Percentiles rank a stretch among this genome's conserved stretches.
Evolutionary conservation across 495 filamentous ascomycete genomes (phyloP).

Genomic region (Aspergillus baeticus): DNA sequence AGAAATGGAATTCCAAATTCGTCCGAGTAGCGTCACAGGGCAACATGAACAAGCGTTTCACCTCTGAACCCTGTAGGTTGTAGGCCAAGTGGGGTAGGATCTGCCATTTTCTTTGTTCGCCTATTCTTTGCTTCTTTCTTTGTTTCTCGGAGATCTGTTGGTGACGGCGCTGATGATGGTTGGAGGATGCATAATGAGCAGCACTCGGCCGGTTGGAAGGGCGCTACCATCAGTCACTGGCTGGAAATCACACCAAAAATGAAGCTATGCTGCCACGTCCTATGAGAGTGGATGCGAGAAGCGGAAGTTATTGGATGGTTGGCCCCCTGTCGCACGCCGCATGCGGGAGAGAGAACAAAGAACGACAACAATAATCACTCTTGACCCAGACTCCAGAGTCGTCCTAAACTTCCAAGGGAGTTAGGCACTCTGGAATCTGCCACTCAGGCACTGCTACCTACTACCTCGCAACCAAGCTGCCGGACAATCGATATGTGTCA

Average conservation of each 20-base stretch:
- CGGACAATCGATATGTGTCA: conserved; percentile 16
- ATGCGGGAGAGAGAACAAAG: conserved; percentile 39
- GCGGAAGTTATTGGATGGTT: conserved; percentile 15
- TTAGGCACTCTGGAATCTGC: not conserved
- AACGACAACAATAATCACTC: conserved; percentile 9
- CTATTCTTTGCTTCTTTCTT: conserved; percentile 19
- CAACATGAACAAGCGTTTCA: too few species aligned
- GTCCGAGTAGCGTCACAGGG: not conserved
- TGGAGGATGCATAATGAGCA: conserved; percentile 9
- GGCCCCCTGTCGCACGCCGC: conserved; percentile 34
- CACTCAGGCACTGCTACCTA: conserved; percentile 8
- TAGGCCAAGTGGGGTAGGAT: not conserved
- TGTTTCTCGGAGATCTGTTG: conserved; percentile 12
- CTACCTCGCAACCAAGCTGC: not conserved
- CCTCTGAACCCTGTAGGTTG: too few species aligned
- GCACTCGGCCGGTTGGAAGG: not conserved
- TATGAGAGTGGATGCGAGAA: not conserved
- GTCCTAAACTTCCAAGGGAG: too few species aligned
- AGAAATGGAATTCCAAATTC: conserved; percentile 17
- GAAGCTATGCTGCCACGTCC: conserved; percentile 5
- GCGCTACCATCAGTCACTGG: conserved; percentile 10
- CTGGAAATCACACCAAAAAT: conserved; percentile 2
- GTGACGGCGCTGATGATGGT: conserved; percentile 3
- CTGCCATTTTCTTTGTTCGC: conserved; percentile 7
- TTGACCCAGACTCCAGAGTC: too few species aligned